These are phyloP conservation scores for Trichoderma koningii DNA, from an alignment of 2,329 filamentous ascomycete species.

Conservation along the genomic window DNA sequence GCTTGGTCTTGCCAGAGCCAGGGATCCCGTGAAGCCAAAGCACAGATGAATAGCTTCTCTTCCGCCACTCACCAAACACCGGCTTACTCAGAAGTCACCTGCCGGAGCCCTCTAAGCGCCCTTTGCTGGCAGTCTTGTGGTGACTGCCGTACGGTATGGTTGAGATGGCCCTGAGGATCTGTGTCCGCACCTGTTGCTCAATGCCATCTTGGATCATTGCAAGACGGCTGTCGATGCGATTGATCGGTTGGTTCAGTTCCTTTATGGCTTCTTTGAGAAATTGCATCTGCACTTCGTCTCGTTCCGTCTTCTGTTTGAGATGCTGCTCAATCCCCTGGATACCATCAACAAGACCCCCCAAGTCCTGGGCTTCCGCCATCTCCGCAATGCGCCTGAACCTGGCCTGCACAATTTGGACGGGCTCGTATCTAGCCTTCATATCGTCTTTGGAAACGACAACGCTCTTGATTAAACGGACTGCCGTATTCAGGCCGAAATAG, in stretches of 20 bases:
- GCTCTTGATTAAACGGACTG: constrained; percentile 7
- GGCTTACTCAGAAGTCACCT: constrained; percentile 7
- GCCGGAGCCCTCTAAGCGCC: constrained; percentile 13
- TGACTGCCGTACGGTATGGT: constrained; percentile 11
- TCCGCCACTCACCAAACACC: background rate
- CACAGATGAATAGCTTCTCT: constrained; percentile 8
- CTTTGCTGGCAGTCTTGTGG: constrained; percentile 18
- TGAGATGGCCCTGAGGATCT: constrained; percentile 10
- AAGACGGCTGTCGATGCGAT: constrained; percentile 11
- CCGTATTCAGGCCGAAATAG: constrained; percentile 4
- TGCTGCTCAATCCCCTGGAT: background rate
- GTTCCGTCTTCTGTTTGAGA: background rate
- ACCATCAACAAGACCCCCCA: background rate
- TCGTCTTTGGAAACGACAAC: constrained; percentile 7
- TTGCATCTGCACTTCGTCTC: background rate
- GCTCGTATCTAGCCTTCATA: constrained; percentile 8
- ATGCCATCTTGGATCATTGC: constrained; percentile 7
- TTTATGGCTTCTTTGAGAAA: constrained; percentile 1
- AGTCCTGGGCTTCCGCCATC: constrained; percentile 6
- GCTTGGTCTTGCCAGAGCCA: constrained; percentile 14
- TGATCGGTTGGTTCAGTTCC: background rate
- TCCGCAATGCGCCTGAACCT: constrained; percentile 9
- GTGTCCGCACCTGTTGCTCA: constrained; percentile 5
- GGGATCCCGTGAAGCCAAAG: constrained; percentile 23
- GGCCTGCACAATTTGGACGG: background rate